phyloP scores from a whole-genome alignment of 306 rosid species.

The Vigna angularis region DNA sequence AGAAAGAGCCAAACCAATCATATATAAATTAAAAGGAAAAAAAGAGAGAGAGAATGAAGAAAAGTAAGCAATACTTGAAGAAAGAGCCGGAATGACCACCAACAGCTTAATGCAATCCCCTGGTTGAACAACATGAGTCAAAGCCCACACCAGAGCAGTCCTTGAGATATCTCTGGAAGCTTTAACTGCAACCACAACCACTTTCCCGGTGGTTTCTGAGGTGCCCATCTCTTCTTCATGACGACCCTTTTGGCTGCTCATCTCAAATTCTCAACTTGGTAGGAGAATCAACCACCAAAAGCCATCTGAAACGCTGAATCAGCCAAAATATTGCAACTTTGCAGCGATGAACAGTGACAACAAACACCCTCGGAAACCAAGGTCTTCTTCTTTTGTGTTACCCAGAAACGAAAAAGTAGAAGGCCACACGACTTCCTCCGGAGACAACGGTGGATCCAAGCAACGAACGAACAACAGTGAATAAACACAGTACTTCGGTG shows the following conservation, averaged over 20 bases:
- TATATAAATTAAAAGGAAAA: background rate
- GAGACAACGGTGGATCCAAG: too few species aligned
- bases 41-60: background rate
- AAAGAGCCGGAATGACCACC: constrained; percentile 70
- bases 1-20: constrained; percentile 2
- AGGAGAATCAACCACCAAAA: constrained; percentile 37
- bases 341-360: constrained; percentile 48
- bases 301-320: constrained; percentile 49
- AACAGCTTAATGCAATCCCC: constrained; percentile 91
- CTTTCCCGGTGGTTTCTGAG: constrained; percentile 64
- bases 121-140: constrained; percentile 96
- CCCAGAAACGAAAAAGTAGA: constrained; percentile 40
- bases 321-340: constrained; percentile 54
- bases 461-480: too few species aligned
- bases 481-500: too few species aligned
- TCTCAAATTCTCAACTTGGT: constrained; percentile 52
- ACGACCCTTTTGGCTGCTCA: constrained; percentile 60
- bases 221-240: constrained; percentile 50
- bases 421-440: constrained; percentile 54
- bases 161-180: constrained; percentile 83
- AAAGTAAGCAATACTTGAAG: constrained; percentile 66
- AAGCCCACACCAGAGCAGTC: constrained; percentile 87
- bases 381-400: constrained; percentile 41
- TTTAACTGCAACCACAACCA: constrained; percentile 91
- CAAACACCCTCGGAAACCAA: constrained; percentile 50